Evolutionary conservation across 2,329 filamentous ascomycete species (phyloP), one percentile per base, ranked within the genome.

Genomic region (Colletotrichum australisinense): DNA sequence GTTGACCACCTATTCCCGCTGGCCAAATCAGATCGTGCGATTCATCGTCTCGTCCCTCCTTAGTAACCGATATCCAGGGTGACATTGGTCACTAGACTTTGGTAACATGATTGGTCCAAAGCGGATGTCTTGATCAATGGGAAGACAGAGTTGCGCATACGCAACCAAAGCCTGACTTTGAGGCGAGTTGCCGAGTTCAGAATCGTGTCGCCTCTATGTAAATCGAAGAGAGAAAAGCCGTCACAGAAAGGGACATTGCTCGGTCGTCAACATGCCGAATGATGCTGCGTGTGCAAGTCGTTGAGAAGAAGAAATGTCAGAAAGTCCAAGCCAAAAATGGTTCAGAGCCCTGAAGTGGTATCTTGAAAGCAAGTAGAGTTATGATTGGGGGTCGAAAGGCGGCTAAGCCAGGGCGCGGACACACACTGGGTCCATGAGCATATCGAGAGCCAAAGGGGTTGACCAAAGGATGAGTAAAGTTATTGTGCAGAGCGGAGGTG

Each of bases 301-400:
- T 65, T 46, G 22, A 73, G 62, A 66, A 72, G 46, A 72, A 59
- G 49, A 64, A 73, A 73, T 46, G 70, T 49, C 67, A 35, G 46
- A 70, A 55, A 49, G 67, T 56, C 67, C 60, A 64, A 69, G 60
- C 67, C 60, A 26, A 65, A 69, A 63, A 60, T 32, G 26, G 67
- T 38, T 67, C 56, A 62, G 60, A 62, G 59, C 55, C 64, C 70
- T 46, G 67, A 65, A 60, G 67, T 73, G 70, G 70, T 73, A 73
- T 73, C 70, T 73, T 73, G 67, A 73, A 73, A 73, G 70, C 67
- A 73, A 70, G 66, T 64, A 73, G 70, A 62, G 70, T 73, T 70
- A 60, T 73, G 70, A 60, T 70, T 35, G 46, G 35, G 35, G 60
- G 53, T 59, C 56, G 56, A 73, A 70, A 73, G 70, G 35, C 26